These are phyloP conservation scores for Cyclanthera cordifolia DNA, from an alignment of 306 rosid species.

Conservation along the genomic window DNA sequence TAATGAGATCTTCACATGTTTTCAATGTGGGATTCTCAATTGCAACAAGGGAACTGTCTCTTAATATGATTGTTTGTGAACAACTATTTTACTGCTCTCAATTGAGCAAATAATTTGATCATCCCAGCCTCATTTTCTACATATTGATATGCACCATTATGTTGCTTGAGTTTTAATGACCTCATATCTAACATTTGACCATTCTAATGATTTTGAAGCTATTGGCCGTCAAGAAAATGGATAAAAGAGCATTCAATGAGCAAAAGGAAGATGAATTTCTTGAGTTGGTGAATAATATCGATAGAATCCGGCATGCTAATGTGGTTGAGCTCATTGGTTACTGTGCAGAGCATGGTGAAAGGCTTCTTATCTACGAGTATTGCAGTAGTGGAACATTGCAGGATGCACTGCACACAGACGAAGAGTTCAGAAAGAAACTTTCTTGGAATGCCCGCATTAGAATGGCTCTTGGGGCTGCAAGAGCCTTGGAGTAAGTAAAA, in stretches of 20 bases:
- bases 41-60: neutral
- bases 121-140: neutral
- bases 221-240: conserved; percentile 83
- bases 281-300: conserved; percentile 66
- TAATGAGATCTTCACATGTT: no score
- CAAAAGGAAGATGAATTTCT: conserved; percentile 75
- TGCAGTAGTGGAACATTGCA: conserved; percentile 73
- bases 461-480: conserved; percentile 92
- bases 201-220: conserved; percentile 43
- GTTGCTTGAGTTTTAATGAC: neutral
- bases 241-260: conserved; percentile 44
- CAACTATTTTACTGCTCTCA: neutral
- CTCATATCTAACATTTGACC: conserved; percentile 17
- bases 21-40: no score
- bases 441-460: conserved; percentile 78
- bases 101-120: neutral
- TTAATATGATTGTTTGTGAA: neutral
- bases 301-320: conserved; percentile 66
- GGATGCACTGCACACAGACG: conserved; percentile 66
- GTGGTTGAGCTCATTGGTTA: conserved; percentile 78
- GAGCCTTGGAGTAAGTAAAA: conserved; percentile 87
- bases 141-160: neutral
- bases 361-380: conserved; percentile 83
- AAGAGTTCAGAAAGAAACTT: conserved; percentile 47
- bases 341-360: conserved; percentile 92